These are phyloP conservation scores for Heliamphora exappendiculata DNA, from an alignment of 148 eudicot genomes.

Conservation along the genomic window DNA sequence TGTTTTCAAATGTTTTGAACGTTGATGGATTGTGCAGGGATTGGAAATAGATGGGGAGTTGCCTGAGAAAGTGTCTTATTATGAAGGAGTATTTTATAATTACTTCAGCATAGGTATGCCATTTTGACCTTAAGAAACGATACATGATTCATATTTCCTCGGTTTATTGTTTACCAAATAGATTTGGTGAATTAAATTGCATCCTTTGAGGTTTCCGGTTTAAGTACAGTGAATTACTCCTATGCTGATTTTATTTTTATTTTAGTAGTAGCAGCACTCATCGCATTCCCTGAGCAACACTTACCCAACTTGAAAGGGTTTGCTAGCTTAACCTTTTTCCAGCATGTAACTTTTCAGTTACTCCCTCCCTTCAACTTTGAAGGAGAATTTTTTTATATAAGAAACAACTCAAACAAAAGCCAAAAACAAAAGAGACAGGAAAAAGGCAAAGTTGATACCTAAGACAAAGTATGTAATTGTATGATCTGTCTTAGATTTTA, in stretches of 20 bases:
- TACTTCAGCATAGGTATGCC: slow-evolving; percentile 85
- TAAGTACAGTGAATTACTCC: not conserved
- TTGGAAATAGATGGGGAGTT: slow-evolving; percentile 43
- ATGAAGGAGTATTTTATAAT: slow-evolving; percentile 87
- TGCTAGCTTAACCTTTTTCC: not conserved
- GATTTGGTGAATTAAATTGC: not conserved
- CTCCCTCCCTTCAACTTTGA: not conserved
- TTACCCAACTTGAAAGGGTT: not conserved
- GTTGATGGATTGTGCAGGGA: slow-evolving; percentile 39
- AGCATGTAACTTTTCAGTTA: not conserved
- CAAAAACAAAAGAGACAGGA: not conserved
- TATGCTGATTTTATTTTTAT: not conserved
- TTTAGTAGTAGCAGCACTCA: not conserved
- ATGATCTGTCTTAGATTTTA: not conserved
- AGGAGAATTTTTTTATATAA: not conserved
- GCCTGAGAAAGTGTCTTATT: slow-evolving; percentile 74
- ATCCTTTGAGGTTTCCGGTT: not conserved
- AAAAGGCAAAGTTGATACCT: not conserved
- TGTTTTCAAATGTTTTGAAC: not conserved
- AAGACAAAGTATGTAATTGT: not conserved
- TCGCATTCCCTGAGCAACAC: not conserved
- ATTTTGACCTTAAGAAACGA: slow-evolving; percentile 5
- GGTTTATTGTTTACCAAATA: not conserved
- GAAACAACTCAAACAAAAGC: not conserved
- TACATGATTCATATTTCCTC: slow-evolving; percentile 3